Conservation (phyloP, 2,329 filamentous ascomycete genomes). For the Didymella glomerata region DNA sequence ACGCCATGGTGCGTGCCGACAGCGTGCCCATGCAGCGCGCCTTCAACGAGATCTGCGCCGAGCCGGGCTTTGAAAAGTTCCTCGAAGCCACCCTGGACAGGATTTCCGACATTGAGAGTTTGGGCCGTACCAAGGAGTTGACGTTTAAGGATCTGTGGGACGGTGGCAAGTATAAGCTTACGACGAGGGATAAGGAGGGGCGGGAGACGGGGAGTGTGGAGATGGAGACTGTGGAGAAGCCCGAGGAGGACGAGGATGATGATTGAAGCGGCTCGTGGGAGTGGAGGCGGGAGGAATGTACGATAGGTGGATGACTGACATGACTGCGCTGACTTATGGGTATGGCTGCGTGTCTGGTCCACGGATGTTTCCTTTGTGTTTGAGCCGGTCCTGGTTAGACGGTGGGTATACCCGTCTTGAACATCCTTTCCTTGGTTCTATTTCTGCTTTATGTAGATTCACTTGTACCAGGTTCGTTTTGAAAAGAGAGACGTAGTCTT, state of each 20-base stretch:
- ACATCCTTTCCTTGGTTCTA: background rate
- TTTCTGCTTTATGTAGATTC: background rate
- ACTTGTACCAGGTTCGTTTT: background rate
- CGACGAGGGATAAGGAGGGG: conserved; percentile 41
- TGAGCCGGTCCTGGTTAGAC: conserved; percentile 9
- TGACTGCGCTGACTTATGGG: conserved; percentile 1
- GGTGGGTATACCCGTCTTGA: conserved; percentile 17
- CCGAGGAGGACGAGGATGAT: conserved; percentile 37
- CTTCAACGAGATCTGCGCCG: conserved; percentile 81
- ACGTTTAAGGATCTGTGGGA: conserved; percentile 94
- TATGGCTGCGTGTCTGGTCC: conserved; percentile 1
- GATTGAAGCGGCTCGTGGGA: conserved; percentile 3
- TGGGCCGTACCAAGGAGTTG: conserved; percentile 91
- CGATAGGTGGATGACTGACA: conserved; percentile 7
- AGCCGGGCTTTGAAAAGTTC: conserved; percentile 81
- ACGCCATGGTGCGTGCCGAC: conserved; percentile 87
- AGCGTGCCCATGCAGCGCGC: conserved; percentile 96
- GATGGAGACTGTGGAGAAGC: conserved; percentile 44
- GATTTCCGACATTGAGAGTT: conserved; percentile 90
- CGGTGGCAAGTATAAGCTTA: conserved; percentile 73
- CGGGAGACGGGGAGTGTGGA: conserved; percentile 42
- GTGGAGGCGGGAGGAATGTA: background rate
- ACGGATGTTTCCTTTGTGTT: conserved; percentile 4
- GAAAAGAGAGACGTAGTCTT: background rate
- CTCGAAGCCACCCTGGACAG: conserved; percentile 83